Conservation (phyloP, 2,329 filamentous ascomycete species). For the Diplocarpon rosae region DNA sequence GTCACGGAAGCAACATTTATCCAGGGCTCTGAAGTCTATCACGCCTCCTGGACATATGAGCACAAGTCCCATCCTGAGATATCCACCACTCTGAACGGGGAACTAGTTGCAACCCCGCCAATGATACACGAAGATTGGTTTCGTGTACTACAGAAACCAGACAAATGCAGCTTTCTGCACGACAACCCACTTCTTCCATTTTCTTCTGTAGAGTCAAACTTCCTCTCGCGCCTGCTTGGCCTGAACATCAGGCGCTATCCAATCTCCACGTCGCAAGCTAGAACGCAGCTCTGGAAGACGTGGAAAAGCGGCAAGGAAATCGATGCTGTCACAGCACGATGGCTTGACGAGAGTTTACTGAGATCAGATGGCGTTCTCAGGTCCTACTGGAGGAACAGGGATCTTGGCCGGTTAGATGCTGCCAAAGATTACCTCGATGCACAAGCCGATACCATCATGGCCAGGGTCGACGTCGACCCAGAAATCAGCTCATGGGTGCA, state of each 20-base stretch:
- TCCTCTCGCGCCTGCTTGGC: constrained; percentile 27
- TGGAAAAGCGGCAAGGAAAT: constrained; percentile 35
- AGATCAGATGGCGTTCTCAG: constrained; percentile 31
- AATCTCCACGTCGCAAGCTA: constrained; percentile 34
- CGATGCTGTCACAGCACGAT: constrained; percentile 35
- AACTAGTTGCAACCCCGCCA: constrained; percentile 38
- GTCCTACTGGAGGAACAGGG: constrained; percentile 32
- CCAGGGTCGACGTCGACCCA: constrained; percentile 26
- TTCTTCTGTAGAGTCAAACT: constrained; percentile 24
- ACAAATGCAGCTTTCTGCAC: constrained; percentile 32
- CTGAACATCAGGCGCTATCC: constrained; percentile 29
- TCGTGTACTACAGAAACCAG: constrained; percentile 33
- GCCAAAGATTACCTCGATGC: constrained; percentile 33
- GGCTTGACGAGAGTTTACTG: constrained; percentile 35
- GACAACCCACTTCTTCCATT: constrained; percentile 42
- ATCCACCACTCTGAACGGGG: constrained; percentile 37
- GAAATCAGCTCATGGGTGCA: constrained; percentile 27
- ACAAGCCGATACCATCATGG: constrained; percentile 26
- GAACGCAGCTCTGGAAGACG: constrained; percentile 35
- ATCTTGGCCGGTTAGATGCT: constrained; percentile 28
- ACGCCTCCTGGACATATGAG: constrained; percentile 37
- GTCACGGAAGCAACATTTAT: constrained; percentile 44
- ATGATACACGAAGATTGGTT: constrained; percentile 40
- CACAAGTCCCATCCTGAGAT: constrained; percentile 38
- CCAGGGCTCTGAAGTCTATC: constrained; percentile 39